Evolutionary conservation across 179 eudicot species (phyloP).

Genomic region (Amaranthus tricolor): DNA sequence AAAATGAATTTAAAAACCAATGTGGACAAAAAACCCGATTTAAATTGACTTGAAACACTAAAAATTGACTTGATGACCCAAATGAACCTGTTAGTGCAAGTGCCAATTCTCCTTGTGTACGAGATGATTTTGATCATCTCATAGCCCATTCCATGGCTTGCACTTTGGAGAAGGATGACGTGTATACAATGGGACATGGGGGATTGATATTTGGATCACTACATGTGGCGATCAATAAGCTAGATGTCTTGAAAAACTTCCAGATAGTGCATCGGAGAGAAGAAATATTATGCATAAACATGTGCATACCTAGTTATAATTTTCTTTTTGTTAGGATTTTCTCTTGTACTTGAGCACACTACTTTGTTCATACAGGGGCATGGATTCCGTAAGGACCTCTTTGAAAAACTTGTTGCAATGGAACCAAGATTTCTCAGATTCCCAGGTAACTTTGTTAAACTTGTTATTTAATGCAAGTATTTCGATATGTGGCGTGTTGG

Average conservation of each 20-base stretch:
- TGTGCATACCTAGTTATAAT: not conserved
- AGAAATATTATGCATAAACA: not conserved
- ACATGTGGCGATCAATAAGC: not conserved
- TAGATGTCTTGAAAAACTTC: not conserved
- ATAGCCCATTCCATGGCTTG: no score
- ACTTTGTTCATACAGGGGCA: constrained; percentile 54
- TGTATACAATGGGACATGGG: no score
- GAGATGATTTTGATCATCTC: no score
- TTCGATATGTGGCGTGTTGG: not conserved
- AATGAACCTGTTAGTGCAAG: no score
- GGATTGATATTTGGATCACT: not conserved
- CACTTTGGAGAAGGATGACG: no score
- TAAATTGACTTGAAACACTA: no score
- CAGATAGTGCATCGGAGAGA: not conserved
- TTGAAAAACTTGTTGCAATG: constrained; percentile 58
- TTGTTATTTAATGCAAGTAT: not conserved
- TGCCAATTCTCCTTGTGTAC: no score
- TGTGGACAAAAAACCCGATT: no score
- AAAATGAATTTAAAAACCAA: no score
- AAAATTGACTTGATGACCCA: no score
- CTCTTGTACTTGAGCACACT: constrained; percentile 3
- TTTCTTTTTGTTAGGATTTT: not conserved
- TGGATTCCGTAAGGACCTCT: constrained; percentile 78
- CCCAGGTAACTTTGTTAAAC: constrained; percentile 51
- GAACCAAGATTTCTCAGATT: constrained; percentile 82